Conservation (phyloP, 345 rosid species). For the Kernera saxatilis region DNA sequence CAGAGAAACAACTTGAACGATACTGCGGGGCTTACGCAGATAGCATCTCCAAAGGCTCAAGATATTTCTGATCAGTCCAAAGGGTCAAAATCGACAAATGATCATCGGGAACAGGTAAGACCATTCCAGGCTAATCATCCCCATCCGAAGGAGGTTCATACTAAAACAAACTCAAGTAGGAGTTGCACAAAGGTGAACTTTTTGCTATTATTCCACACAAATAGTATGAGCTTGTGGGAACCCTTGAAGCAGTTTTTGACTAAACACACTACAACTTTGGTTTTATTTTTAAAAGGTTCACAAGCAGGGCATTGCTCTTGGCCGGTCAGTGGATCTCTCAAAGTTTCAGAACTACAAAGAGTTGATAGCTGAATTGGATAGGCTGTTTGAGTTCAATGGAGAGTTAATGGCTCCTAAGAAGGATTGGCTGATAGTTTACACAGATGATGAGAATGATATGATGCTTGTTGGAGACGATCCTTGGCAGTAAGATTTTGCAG, state of each 20-base stretch:
- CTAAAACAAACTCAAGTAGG: conserved; percentile 44
- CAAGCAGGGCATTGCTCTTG: conserved; percentile 72
- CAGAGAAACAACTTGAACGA: conserved; percentile 30
- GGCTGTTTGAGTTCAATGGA: conserved; percentile 67
- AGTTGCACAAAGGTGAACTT: conserved; percentile 68
- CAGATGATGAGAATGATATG: conserved; percentile 87
- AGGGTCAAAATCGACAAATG: conserved; percentile 34
- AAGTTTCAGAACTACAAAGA: conserved; percentile 63
- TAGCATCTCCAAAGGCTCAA: conserved; percentile 28
- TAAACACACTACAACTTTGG: not conserved
- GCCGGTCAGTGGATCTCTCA: conserved; percentile 76
- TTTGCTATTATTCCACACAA: not conserved
- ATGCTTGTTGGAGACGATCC: conserved; percentile 98
- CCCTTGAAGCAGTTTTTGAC: not conserved
- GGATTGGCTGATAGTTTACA: conserved; percentile 70
- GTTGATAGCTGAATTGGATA: conserved; percentile 62
- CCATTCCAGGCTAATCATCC: conserved; percentile 27
- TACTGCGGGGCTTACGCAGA: conserved; percentile 7
- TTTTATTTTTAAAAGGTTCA: conserved; percentile 48
- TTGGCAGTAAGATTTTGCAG: conserved; percentile 62
- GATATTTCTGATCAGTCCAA: conserved; percentile 37
- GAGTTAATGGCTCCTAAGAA: conserved; percentile 51
- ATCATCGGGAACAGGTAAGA: conserved; percentile 42
- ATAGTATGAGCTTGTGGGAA: not conserved
- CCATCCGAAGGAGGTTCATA: conserved; percentile 37